These are phyloP conservation scores for Picea abies DNA, from an alignment of 83 land plant genomes.

Conservation along the genomic window DNA sequence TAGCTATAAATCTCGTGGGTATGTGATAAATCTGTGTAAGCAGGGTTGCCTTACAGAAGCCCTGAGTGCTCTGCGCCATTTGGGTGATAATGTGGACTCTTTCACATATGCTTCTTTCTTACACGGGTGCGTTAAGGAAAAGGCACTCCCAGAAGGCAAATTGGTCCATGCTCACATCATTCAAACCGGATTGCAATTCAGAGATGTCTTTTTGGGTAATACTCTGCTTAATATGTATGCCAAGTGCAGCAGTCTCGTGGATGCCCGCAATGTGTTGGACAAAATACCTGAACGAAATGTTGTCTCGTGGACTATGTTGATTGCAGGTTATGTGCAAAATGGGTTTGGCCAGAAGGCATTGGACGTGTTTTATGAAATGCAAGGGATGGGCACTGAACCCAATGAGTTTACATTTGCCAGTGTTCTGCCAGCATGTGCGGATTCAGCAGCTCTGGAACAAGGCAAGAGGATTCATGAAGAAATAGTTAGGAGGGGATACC, in stretches of 20 bases:
- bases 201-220: constrained; percentile 34
- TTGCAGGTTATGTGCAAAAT: constrained; percentile 24
- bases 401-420: constrained; percentile 45
- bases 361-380: constrained; percentile 39
- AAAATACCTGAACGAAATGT: constrained; percentile 42
- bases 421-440: constrained; percentile 40
- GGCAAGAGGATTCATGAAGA: constrained; percentile 45
- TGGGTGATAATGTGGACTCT: neutral
- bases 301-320: constrained; percentile 52
- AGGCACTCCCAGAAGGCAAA: constrained; percentile 17
- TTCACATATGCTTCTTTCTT: neutral
- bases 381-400: constrained; percentile 38
- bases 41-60: neutral
- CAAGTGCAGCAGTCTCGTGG: constrained; percentile 20
- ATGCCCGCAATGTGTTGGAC: constrained; percentile 32
- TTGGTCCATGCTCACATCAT: constrained; percentile 29
- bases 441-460: constrained; percentile 34
- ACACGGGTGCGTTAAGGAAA: neutral
- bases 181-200: constrained; percentile 20
- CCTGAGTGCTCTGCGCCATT: neutral
- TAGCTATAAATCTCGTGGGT: constrained; percentile 11
- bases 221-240: constrained; percentile 35
- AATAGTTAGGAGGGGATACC: constrained; percentile 24
- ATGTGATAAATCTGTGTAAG: neutral
- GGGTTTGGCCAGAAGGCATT: constrained; percentile 29